A percentile compares a stretch with the other conserved stretches of the same genome.
These are phyloP conservation scores for Hyaloraphidium curvatum DNA, from an alignment of 192 early-diverging fungal species.

Conservation along the genomic window DNA sequence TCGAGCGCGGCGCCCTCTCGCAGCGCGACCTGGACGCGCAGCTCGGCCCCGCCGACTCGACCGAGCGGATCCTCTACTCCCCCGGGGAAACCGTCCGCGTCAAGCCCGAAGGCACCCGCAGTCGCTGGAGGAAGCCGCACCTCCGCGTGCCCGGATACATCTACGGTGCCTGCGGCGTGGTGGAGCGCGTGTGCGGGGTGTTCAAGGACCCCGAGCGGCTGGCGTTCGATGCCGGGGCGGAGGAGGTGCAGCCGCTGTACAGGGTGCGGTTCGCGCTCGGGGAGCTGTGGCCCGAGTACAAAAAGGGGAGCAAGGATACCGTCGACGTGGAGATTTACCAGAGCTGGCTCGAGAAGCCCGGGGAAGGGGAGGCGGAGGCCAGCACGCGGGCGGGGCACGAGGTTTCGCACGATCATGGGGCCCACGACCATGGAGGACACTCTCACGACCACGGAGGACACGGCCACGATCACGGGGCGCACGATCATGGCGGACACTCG, in stretches of 20 bases:
- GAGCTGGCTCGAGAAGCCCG: background rate
- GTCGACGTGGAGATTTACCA: conserved; percentile 1
- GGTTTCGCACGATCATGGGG: background rate
- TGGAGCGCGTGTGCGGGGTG: background rate
- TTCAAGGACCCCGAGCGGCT: conserved; percentile 1
- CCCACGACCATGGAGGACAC: background rate
- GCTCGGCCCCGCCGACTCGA: background rate
- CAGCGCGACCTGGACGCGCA: background rate
- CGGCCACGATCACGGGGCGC: background rate
- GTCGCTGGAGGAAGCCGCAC: background rate
- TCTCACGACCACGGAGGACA: background rate
- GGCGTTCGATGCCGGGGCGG: background rate
- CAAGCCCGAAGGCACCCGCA: background rate
- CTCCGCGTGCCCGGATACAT: conserved; percentile 2
- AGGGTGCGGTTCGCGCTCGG: background rate
- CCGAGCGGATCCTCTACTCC: too few species aligned
- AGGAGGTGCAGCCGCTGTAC: conserved; percentile 1
- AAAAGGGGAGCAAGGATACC: background rate
- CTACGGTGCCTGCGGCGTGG: background rate
- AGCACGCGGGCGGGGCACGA: background rate
- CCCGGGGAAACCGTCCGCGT: too few species aligned
- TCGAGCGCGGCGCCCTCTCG: background rate
- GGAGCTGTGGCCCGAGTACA: background rate
- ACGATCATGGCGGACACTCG: background rate
- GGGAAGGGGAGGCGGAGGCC: background rate